Base-by-base conservation (phyloP, 2,329 filamentous ascomycete species). In the Fusarium chlamydosporum region DNA sequence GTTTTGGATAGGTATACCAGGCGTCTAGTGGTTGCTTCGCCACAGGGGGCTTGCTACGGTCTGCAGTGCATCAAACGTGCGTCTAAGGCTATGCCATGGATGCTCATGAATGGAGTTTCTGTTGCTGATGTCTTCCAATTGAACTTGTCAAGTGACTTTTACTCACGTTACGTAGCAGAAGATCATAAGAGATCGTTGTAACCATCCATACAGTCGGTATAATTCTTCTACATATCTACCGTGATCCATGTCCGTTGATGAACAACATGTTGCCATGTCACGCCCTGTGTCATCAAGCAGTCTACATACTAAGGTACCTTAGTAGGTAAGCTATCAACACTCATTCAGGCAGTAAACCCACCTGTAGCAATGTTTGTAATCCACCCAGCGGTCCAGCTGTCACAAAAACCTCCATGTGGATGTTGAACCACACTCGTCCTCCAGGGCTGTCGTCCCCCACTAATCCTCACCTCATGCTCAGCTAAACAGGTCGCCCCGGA, bases 391-490 rank as follows among this genome's bases (percentile, higher is more conserved):
- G 51, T 35, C 40, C 38, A 43, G 23, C 23, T 23, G 23, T 27
- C 26, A 29, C n/a, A 43, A 43, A 26, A 29, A 43, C 26, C 16
- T 43, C 18, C 26, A n/a, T 10, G 11, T 29, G 23, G 23, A 43
- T 43, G 26, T n/a, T 45, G 42, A 31, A 31, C 27, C 10, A 35
- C 40, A 23, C 5, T 23, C 23, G 23, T 23, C 23, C 34, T 46
- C n/a, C 64, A 68, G 50, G 59, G 34, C 65, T 61, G 51, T 51
- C 33, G 26, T 64, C 52, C 53, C 52, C 65, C 59, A 65, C 58
- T 59, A 51, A 46, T 52, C 58, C 58, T 68, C 64, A 67, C 65
- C 60, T 69, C 61, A 67, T 67, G n/a, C 33, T 63, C 66, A 70
- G 41, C 67, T 69, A 70, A 69, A 63, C 70, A 51, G 23, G 66